A percentile compares a stretch with the other conserved stretches of the same genome.
These are phyloP conservation scores for Bipolaris bicolor DNA, from an alignment of 2,329 filamentous ascomycete genomes.

Conservation along the genomic window DNA sequence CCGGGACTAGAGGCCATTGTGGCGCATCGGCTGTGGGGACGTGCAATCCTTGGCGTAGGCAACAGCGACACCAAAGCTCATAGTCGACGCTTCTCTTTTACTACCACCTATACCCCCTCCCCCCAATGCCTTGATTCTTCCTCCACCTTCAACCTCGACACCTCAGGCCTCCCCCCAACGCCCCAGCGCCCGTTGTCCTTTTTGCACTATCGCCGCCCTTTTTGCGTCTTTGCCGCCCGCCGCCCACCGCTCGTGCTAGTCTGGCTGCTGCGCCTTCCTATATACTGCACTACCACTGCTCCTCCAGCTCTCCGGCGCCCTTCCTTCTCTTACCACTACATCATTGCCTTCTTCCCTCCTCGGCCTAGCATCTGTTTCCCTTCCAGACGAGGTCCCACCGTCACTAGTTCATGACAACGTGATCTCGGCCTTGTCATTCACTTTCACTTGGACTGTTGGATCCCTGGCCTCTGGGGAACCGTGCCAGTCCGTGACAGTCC, in stretches of 20 bases:
- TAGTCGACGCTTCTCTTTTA: conserved; percentile 21
- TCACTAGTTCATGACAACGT: conserved; percentile 35
- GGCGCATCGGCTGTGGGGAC: conserved; percentile 8
- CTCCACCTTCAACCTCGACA: conserved; percentile 24
- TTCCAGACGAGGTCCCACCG: conserved; percentile 13
- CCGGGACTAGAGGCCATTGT: conserved; percentile 13
- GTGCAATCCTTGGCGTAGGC: conserved; percentile 17
- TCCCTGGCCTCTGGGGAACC: conserved; percentile 28
- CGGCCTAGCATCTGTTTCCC: conserved; percentile 15
- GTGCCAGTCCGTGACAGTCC: conserved; percentile 18
- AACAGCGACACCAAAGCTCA: conserved; percentile 19
- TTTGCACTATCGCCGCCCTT: conserved; percentile 32
- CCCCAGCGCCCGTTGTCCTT: conserved; percentile 23
- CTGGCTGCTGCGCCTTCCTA: conserved; percentile 45
- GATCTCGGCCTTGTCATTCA: conserved; percentile 31
- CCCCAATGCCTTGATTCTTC: conserved; percentile 24
- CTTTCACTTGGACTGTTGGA: conserved; percentile 33
- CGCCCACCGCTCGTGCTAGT: conserved; percentile 38
- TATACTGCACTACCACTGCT: conserved; percentile 29
- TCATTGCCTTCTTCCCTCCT: conserved; percentile 9
- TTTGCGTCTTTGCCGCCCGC: conserved; percentile 33
- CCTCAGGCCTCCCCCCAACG: conserved; percentile 38
- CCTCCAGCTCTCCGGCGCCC: conserved; percentile 38
- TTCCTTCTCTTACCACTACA: conserved; percentile 25
- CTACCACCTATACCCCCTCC: conserved; percentile 28